Percentiles rank a stretch among this genome's conserved stretches.
phyloP scores from a whole-genome alignment of 2,329 filamentous ascomycete species.

The Ophiostoma novo-ulmi region DNA sequence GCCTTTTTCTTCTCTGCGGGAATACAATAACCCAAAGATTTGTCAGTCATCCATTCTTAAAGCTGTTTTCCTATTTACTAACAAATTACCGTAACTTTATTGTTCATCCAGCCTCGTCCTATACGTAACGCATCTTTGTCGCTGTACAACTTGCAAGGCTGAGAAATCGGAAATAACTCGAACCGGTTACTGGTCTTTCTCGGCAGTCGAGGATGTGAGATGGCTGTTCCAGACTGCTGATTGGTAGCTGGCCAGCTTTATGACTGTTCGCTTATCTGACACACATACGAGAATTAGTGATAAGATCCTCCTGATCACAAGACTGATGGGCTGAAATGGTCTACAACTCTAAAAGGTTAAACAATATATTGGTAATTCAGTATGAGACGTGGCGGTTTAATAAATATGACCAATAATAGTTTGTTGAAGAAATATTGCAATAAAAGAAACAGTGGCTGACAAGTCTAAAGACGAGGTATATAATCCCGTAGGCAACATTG shows the following conservation, averaged over 20 bases:
- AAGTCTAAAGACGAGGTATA: conserved; percentile 9
- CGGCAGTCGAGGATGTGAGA: not conserved
- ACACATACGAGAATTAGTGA: not conserved
- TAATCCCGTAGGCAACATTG: not conserved
- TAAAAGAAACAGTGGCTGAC: not conserved
- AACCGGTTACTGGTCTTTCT: not conserved
- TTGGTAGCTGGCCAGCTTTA: not conserved
- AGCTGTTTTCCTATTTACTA: not conserved
- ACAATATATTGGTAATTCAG: not conserved
- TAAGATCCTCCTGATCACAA: not conserved
- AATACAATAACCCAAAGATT: not conserved
- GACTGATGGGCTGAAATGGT: not conserved
- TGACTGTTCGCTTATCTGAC: not conserved
- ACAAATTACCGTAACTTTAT: not conserved
- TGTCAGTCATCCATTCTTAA: not conserved
- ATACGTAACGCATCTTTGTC: not conserved
- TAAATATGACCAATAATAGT: not conserved
- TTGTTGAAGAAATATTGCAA: not conserved
- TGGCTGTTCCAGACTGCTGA: not conserved
- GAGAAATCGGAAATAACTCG: not conserved
- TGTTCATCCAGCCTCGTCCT: not conserved
- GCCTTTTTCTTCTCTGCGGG: not conserved
- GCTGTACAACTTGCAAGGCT: not conserved
- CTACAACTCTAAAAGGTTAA: not conserved
- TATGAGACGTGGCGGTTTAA: not conserved